A percentile compares a stretch with the other conserved stretches of the same genome.
Evolutionary conservation across 352 stramenopile genomes (phyloP).

Genomic region (Peronospora tabacina): DNA sequence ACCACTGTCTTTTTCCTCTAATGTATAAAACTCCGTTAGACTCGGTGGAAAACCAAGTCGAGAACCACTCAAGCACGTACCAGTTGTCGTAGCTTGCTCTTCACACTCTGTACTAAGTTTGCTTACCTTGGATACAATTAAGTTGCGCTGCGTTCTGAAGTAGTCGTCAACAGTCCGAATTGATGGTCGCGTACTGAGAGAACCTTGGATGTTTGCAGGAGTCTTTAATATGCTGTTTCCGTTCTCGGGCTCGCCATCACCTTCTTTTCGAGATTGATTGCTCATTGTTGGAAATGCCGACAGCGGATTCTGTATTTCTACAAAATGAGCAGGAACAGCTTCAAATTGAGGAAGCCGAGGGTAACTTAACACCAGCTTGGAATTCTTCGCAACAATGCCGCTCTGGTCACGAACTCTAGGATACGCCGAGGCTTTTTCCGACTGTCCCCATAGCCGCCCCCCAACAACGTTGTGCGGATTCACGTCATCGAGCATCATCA

Average conservation of each 20-base stretch:
- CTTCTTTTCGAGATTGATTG: slow-evolving; percentile 3
- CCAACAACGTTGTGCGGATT: slow-evolving; percentile 1
- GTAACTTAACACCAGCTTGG: slow-evolving; percentile 41
- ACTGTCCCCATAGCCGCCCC: slow-evolving; percentile 20
- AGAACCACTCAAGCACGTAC: slow-evolving; percentile 13
- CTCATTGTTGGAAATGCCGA: slow-evolving; percentile 28
- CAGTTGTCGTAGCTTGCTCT: slow-evolving; percentile 14
- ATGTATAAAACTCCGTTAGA: slow-evolving; percentile 1
- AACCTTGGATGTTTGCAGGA: slow-evolving; percentile 1
- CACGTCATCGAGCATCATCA: slow-evolving; percentile 20
- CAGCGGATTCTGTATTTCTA: slow-evolving; percentile 39
- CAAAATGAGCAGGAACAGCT: slow-evolving; percentile 27
- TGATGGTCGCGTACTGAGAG: background rate
- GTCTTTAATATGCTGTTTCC: background rate
- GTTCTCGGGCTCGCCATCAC: slow-evolving; percentile 1
- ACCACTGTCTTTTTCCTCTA: slow-evolving; percentile 43
- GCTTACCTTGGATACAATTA: slow-evolving; percentile 24
- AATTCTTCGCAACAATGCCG: slow-evolving; percentile 18
- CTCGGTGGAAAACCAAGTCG: background rate
- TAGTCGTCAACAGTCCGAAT: slow-evolving; percentile 51
- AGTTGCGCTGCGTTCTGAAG: slow-evolving; percentile 40
- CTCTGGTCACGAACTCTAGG: slow-evolving; percentile 18
- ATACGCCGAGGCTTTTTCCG: slow-evolving; percentile 17
- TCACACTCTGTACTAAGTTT: slow-evolving; percentile 10
- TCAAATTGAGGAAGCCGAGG: slow-evolving; percentile 23